phyloP scores from a whole-genome alignment of 768 basidiomycete genomes.

The Leccinellum rugosiceps region DNA sequence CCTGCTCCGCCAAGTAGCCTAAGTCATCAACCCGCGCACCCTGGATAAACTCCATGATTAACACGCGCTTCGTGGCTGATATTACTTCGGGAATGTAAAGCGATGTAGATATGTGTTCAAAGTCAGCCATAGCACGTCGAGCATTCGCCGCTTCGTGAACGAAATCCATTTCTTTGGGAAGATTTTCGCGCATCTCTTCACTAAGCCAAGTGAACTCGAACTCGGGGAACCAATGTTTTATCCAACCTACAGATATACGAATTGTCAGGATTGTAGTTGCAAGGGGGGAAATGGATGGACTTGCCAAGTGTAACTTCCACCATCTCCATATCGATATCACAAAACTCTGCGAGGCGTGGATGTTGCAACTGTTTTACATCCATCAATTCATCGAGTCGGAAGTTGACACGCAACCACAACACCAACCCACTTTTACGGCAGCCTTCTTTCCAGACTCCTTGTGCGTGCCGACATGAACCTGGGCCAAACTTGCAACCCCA shows the following conservation, averaged over 20 bases:
- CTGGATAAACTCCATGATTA: slow-evolving; percentile 94
- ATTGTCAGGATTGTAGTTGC: background rate
- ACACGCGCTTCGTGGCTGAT: slow-evolving; percentile 74
- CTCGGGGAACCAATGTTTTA: slow-evolving; percentile 91
- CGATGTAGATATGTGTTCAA: slow-evolving; percentile 66
- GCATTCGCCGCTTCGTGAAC: slow-evolving; percentile 87
- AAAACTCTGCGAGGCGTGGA: slow-evolving; percentile 90
- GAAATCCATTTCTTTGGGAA: slow-evolving; percentile 96
- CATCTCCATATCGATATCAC: slow-evolving; percentile 86
- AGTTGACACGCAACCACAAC: background rate
- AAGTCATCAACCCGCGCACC: slow-evolving; percentile 89
- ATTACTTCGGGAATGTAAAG: slow-evolving; percentile 87
- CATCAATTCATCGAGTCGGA: slow-evolving; percentile 2
- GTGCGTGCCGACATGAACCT: slow-evolving; percentile 85
- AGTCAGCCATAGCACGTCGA: slow-evolving; percentile 64
- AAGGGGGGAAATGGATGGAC: slow-evolving; percentile 10
- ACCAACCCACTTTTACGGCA: slow-evolving; percentile 71
- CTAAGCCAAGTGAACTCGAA: slow-evolving; percentile 94
- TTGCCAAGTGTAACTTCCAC: slow-evolving; percentile 69
- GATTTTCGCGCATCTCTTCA: slow-evolving; percentile 91
- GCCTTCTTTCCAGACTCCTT: slow-evolving; percentile 68
- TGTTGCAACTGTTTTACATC: slow-evolving; percentile 66
- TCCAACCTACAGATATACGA: slow-evolving; percentile 51
- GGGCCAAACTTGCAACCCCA: slow-evolving; percentile 93
- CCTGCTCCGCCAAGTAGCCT: slow-evolving; percentile 71